Conservation (phyloP, 2,329 filamentous ascomycete species). For the Epichloe hybrida region DNA sequence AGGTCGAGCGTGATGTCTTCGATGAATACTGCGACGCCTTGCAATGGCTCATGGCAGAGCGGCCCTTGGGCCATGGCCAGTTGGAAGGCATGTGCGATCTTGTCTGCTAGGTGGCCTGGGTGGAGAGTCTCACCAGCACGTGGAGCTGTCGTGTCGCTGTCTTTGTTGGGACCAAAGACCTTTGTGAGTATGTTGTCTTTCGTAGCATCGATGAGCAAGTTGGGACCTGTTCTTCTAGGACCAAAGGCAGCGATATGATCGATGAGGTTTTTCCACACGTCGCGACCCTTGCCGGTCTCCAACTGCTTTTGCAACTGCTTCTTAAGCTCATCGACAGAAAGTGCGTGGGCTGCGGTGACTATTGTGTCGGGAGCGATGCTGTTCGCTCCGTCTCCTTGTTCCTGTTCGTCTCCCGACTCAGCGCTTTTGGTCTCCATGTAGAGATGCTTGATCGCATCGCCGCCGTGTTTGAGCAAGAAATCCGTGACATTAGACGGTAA, state of each 20-base stretch:
- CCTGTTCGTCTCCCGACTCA: slow-evolving; percentile 17
- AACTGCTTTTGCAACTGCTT: slow-evolving; percentile 56
- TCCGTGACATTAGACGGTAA: slow-evolving; percentile 67
- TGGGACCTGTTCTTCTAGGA: slow-evolving; percentile 71
- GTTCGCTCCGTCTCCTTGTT: slow-evolving; percentile 19
- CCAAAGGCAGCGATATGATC: slow-evolving; percentile 85
- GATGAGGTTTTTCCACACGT: slow-evolving; percentile 61
- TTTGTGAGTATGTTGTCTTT: slow-evolving; percentile 55
- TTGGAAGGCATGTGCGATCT: slow-evolving; percentile 88
- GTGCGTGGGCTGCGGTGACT: slow-evolving; percentile 41
- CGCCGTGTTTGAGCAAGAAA: slow-evolving; percentile 68
- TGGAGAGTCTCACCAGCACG: slow-evolving; percentile 36
- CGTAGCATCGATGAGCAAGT: slow-evolving; percentile 78
- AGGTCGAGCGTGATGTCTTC: slow-evolving; percentile 59
- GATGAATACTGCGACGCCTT: slow-evolving; percentile 82
- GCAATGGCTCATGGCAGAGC: slow-evolving; percentile 82
- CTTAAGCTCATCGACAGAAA: slow-evolving; percentile 67
- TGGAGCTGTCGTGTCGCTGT: slow-evolving; percentile 19
- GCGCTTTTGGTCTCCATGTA: slow-evolving; percentile 52
- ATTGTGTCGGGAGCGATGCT: slow-evolving; percentile 42
- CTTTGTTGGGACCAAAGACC: slow-evolving; percentile 40
- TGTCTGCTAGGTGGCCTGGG: slow-evolving; percentile 67
- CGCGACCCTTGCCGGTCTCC: slow-evolving; percentile 56
- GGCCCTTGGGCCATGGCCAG: slow-evolving; percentile 80
- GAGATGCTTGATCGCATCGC: slow-evolving; percentile 62